These are phyloP conservation scores for Xylaria sp. DNA, from an alignment of 2,329 filamentous ascomycete genomes.

Conservation along the genomic window DNA sequence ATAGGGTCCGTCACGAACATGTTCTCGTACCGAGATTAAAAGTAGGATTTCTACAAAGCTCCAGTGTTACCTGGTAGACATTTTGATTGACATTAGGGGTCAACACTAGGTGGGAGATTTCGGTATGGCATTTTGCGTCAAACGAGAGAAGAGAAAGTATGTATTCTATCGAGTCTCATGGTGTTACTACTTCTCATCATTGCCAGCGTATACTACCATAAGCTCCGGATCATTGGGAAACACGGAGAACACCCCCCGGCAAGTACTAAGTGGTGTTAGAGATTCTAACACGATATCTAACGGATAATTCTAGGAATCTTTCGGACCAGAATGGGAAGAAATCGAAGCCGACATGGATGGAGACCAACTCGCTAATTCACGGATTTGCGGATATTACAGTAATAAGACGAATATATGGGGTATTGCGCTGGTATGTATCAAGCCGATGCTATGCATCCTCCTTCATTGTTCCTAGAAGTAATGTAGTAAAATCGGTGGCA, in stretches of 20 bases:
- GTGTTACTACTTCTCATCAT: background rate
- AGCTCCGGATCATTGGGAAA: conserved; percentile 25
- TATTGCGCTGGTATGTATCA: conserved; percentile 39
- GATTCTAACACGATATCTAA: background rate
- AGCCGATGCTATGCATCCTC: background rate
- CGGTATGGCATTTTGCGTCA: conserved; percentile 33
- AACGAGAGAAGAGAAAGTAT: conserved; percentile 43
- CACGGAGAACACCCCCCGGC: conserved; percentile 35
- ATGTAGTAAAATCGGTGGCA: background rate
- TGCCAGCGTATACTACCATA: conserved; percentile 39
- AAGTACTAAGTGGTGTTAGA: conserved; percentile 10
- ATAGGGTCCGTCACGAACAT: conserved; percentile 30
- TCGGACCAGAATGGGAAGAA: conserved; percentile 41
- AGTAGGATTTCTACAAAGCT: conserved; percentile 21
- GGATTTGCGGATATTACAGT: conserved; percentile 39
- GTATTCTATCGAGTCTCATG: background rate
- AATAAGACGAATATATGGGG: conserved; percentile 43
- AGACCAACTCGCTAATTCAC: conserved; percentile 28
- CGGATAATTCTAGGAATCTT: conserved; percentile 26
- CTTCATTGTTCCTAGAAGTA: background rate
- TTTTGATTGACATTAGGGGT: background rate
- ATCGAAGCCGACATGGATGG: conserved; percentile 17
- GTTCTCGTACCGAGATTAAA: conserved; percentile 36
- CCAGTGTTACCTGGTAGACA: background rate
- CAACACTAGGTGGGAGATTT: conserved; percentile 43